Percentiles rank a stretch among this genome's conserved stretches.
Evolutionary conservation across 2,329 filamentous ascomycete species (phyloP).

Genomic region (Plenodomus biglobosus): DNA sequence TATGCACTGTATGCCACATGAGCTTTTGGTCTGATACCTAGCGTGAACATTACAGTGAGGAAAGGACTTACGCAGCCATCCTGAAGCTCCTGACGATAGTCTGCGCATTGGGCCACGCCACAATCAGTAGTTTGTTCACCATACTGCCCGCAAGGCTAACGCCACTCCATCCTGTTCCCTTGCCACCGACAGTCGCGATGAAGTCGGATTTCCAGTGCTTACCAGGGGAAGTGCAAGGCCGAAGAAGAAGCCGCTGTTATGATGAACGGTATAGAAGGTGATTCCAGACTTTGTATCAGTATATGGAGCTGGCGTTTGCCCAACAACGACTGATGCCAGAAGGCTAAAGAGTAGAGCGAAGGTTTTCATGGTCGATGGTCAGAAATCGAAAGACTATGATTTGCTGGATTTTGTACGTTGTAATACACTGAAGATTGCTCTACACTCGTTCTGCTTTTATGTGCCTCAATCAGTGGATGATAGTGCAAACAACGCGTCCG

Average conservation of each 20-base stretch:
- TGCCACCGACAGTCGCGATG: conserved; percentile 55
- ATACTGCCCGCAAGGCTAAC: conserved; percentile 53
- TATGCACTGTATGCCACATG: conserved; percentile 43
- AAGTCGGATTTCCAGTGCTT: conserved; percentile 52
- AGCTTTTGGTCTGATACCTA: not conserved
- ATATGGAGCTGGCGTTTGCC: conserved; percentile 26
- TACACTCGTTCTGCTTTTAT: too few species aligned
- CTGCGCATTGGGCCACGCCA: conserved; percentile 54
- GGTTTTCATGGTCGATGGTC: conserved; percentile 22
- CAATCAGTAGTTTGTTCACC: conserved; percentile 52
- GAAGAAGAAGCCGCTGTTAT: conserved; percentile 48
- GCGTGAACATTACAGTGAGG: not conserved
- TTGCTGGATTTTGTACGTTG: too few species aligned
- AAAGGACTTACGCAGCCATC: conserved; percentile 37
- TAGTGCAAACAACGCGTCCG: too few species aligned
- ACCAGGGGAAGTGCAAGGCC: conserved; percentile 52
- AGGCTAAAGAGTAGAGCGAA: conserved; percentile 9
- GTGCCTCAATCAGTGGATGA: too few species aligned
- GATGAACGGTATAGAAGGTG: conserved; percentile 26
- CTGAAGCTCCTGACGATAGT: conserved; percentile 51
- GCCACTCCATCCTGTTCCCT: conserved; percentile 53
- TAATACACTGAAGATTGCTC: too few species aligned
- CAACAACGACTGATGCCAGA: conserved; percentile 14
- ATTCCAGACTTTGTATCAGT: conserved; percentile 34
- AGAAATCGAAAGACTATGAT: too few species aligned